phyloP scores from a whole-genome alignment of 1,284 basidiomycete genomes.

The Apiotrichum akiyoshidainum region DNA sequence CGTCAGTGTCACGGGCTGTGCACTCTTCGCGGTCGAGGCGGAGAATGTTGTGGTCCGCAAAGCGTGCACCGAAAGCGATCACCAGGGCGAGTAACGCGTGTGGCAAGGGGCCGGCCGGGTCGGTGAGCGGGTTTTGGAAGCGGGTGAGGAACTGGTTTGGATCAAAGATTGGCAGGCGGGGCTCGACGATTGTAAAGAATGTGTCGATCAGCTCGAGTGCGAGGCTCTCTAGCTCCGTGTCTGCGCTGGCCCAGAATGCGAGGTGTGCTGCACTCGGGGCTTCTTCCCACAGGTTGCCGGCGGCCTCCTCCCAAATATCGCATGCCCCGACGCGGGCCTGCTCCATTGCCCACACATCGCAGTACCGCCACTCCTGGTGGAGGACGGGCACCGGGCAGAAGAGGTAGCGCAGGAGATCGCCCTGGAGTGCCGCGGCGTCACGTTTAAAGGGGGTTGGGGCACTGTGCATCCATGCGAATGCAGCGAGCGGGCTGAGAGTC shows the following conservation, averaged over 20 bases:
- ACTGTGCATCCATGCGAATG: slow-evolving; percentile 11
- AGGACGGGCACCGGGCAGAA: slow-evolving; percentile 41
- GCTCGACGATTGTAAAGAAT: slow-evolving; percentile 68
- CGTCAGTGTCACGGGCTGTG: slow-evolving; percentile 23
- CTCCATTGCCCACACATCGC: slow-evolving; percentile 36
- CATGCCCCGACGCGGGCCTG: slow-evolving; percentile 21
- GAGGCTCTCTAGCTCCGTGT: slow-evolving; percentile 57
- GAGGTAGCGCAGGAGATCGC: slow-evolving; percentile 42
- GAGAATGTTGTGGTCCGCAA: slow-evolving; percentile 79
- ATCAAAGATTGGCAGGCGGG: slow-evolving; percentile 73
- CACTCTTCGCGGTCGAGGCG: slow-evolving; percentile 67
- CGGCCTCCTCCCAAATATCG: slow-evolving; percentile 42
- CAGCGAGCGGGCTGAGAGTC: slow-evolving; percentile 15
- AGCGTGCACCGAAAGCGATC: slow-evolving; percentile 89
- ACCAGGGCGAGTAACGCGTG: slow-evolving; percentile 78
- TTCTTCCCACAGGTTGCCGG: slow-evolving; percentile 38
- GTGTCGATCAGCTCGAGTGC: slow-evolving; percentile 83
- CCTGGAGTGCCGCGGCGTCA: slow-evolving; percentile 18
- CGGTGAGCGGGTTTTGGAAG: slow-evolving; percentile 37
- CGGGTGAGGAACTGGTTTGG: slow-evolving; percentile 66
- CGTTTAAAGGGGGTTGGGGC: slow-evolving; percentile 1
- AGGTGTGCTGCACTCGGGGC: slow-evolving; percentile 34
- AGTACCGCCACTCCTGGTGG: slow-evolving; percentile 39
- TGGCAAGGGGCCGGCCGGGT: slow-evolving; percentile 55
- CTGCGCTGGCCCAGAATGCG: slow-evolving; percentile 24